These are phyloP conservation scores for Ajuga reptans DNA, from an alignment of 305 asterid genomes.

Conservation along the genomic window DNA sequence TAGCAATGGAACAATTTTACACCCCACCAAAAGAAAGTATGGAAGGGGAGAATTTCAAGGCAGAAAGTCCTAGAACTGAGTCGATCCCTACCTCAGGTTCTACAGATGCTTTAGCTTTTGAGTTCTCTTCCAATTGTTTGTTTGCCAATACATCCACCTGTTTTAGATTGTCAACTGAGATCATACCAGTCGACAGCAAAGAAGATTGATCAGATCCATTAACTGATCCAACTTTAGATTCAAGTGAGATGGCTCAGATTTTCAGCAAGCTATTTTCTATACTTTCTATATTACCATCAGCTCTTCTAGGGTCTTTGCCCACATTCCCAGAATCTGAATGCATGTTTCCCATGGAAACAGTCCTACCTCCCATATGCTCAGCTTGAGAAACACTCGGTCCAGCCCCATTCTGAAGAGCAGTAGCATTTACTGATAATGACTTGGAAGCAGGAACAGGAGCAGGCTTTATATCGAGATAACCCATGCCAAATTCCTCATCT, in stretches of 20 bases:
- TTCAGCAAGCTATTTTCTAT: conserved; percentile 37
- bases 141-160: conserved; percentile 53
- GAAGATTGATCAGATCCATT: conserved; percentile 49
- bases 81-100: conserved; percentile 68
- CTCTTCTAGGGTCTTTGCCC: conserved; percentile 49
- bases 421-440: conserved; percentile 44
- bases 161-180: conserved; percentile 54
- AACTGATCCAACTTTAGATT: conserved; percentile 38
- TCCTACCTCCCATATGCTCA: conserved; percentile 52
- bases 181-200: conserved; percentile 36
- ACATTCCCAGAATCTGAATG: conserved; percentile 50
- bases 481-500: conserved; percentile 99
- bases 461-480: conserved; percentile 80
- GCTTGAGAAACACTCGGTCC: conserved; percentile 42
- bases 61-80: conserved; percentile 10
- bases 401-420: conserved; percentile 51
- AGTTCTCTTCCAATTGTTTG: conserved; percentile 57
- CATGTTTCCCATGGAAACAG: conserved; percentile 39
- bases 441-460: conserved; percentile 57
- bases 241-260: conserved; percentile 41
- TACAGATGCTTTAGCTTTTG: conserved; percentile 52
- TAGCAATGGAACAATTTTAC: background rate
- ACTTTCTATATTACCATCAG: conserved; percentile 55
- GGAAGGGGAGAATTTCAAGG: background rate
- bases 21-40: background rate